Conservation (phyloP, 768 basidiomycete genomes). For the Tephrocybe sp. region DNA sequence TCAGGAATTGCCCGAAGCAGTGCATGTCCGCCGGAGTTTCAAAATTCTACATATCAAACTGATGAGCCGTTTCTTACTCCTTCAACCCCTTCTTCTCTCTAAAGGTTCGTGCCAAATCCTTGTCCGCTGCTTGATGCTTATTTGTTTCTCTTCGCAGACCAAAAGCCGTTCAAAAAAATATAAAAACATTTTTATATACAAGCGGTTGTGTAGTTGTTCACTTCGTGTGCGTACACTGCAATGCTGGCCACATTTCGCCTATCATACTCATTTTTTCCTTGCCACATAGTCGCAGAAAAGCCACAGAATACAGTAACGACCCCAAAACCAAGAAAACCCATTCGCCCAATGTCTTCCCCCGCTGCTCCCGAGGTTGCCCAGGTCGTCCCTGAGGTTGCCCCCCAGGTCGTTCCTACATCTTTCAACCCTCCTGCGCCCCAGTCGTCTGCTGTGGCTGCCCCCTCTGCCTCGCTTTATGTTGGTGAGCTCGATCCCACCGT, state of each 20-base stretch:
- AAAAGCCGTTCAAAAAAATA: constrained; percentile 65
- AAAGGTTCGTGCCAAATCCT: constrained; percentile 46
- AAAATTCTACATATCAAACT: constrained; percentile 34
- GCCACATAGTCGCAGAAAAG: constrained; percentile 61
- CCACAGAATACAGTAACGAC: constrained; percentile 90
- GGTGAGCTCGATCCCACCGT: constrained; percentile 98
- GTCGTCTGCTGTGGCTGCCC: constrained; percentile 57
- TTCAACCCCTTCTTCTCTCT: constrained; percentile 63
- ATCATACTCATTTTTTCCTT: constrained; percentile 5
- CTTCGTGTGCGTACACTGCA: constrained; percentile 54
- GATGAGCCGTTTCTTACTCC: constrained; percentile 36
- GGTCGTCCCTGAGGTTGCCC: constrained; percentile 45
- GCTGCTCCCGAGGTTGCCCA: constrained; percentile 53
- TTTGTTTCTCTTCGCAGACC: constrained; percentile 35
- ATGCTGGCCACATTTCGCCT: constrained; percentile 11
- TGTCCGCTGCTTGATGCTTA: background rate
- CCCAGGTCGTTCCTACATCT: constrained; percentile 48
- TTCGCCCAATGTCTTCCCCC: constrained; percentile 54
- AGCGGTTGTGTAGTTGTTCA: constrained; percentile 73
- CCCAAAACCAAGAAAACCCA: constrained; percentile 43
- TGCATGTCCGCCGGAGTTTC: constrained; percentile 37
- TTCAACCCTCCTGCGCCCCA: constrained; percentile 57
- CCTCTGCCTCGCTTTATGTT: constrained; percentile 95
- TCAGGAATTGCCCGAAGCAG: background rate
- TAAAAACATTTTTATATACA: constrained; percentile 67